Base-by-base conservation (phyloP, 148 eudicot genomes). In the Nepenthes mirabilis region DNA sequence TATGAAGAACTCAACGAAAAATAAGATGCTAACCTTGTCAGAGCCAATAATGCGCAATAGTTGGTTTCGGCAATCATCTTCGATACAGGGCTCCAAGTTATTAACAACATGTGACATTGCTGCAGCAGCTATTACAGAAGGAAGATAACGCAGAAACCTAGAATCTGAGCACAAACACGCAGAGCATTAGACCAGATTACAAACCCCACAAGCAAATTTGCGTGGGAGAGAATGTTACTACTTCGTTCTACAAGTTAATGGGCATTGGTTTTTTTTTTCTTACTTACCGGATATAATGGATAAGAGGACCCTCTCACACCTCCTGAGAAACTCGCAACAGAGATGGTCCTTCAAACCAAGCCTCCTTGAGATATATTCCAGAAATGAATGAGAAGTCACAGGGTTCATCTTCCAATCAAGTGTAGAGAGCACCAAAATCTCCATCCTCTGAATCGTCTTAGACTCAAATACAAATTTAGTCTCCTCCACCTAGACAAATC, bases 381-480 rank as follows among this genome's bases (percentile, higher is more conserved):
- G 66, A 77, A 83, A 83, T 9, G 93, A 83, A 62, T 76, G 64
- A 43, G 93, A 83, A 3, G 93, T 86, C 37, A 86, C 93, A 11
- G 86, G 94, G 34, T 83, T 79, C 89, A 86, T 83, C 76, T 68
- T 83, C 89, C 89, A 86, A 40, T 77, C 32, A 51, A 83, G 89
- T 8, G 78, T 79, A 3, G 88, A 76, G 2, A 83, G 75, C 47
- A 83, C 74, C 81, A 86, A 68, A 52, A 86, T 66, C 80, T 86
- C 91, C 91, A 85, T 85, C 61, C 79, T 82, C 61, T 82, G 81
- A 54, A 85, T 85, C 3, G 83, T 80, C 58, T 83, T 83, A 1
- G 86, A 73, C 71, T 83, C 82, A 51, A 86, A 86, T 47, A 83
- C 71, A 57, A 72, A 78, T 70, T 69, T 76, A 47, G 66, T 55